Evolutionary conservation across 805 yeast genomes (phyloP), one percentile per base, ranked within the genome.

Genomic region (Starmerella floricola): DNA sequence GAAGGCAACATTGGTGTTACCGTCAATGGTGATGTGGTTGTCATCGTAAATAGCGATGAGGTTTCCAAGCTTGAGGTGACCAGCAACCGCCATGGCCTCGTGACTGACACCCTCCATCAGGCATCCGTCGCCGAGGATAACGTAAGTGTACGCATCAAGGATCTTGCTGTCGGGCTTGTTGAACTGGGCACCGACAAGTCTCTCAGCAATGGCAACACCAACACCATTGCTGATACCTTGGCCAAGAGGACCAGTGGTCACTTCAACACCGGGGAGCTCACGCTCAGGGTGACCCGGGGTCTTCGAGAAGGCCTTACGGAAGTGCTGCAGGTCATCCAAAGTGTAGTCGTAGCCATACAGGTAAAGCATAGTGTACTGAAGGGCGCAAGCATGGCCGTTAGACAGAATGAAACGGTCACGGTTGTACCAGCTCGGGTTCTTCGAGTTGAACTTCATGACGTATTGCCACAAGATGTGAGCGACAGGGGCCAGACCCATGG

Each of bases 231-330:
- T 72, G 57, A 88, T 74, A 79, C 98, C 98, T 70, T 88, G 98
- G 63, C 98, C 98, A 58, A 88, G 76, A 45, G 98, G 97, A 65
- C 98, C 98, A 49, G 97, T 88, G 64, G 97, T 86, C 58, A 87
- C 94, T 64, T 88, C 98, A 47, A 86, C 76, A 63, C 97, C 97
- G 40, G 91, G 86, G 47, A 81, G 73, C 60, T 82, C 93, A 38
- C 56, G 74, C 71, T 88, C 98, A 44, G 98, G 98, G 69, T 88
- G 98, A 55, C 98, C 98, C 38, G 98, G 97, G 48, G 94, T 80
- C 68, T 78, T 80, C 51, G 97, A 86, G 61, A 73, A 72, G 59
- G 87, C 66, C 67, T 83, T 93, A 73, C 97, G 81, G 71, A 91
- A 91, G 49, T 72, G 65, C 72, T 86, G 79, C 65, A 88, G 72